Percentiles rank a stretch among this genome's conserved stretches.
These are phyloP conservation scores for Hemerocallis citrina DNA, from an alignment of 106 monocot species.

Conservation along the genomic window DNA sequence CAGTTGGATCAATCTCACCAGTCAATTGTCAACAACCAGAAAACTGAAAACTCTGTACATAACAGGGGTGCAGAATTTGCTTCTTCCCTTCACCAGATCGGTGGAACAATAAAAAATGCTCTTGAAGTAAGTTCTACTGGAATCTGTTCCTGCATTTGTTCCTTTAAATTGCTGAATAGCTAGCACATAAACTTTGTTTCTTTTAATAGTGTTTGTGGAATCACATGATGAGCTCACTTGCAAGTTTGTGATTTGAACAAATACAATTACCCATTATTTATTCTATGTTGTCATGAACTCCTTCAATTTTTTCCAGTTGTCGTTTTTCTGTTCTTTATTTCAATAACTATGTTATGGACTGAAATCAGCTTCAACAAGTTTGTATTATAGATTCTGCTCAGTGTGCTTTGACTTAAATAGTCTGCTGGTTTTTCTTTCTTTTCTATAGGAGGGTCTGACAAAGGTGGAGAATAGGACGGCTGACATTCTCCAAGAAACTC, in stretches of 20 bases:
- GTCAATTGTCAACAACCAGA: constrained; percentile 17
- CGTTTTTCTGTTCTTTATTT: not conserved
- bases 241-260: not conserved
- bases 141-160: not conserved
- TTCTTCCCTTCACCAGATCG: constrained; percentile 68
- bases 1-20: constrained; percentile 30
- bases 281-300: not conserved
- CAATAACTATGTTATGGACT: not conserved
- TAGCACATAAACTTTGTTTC: not conserved
- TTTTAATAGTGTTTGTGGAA: not conserved
- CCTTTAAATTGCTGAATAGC: not conserved
- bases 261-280: not conserved
- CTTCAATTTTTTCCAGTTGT: not conserved
- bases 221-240: not conserved
- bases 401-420: not conserved
- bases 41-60: constrained; percentile 32
- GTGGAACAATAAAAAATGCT: constrained; percentile 74
- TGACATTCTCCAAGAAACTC: constrained; percentile 80
- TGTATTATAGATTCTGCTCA: not conserved
- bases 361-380: not conserved
- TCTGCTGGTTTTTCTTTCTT: not conserved
- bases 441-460: constrained; percentile 65
- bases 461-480: constrained; percentile 71
- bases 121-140: constrained; percentile 41
- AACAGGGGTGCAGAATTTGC: constrained; percentile 71